Evolutionary conservation across 306 rosid genomes (phyloP), one percentile per base, ranked within the genome.

Genomic region (Trifolium repens): DNA sequence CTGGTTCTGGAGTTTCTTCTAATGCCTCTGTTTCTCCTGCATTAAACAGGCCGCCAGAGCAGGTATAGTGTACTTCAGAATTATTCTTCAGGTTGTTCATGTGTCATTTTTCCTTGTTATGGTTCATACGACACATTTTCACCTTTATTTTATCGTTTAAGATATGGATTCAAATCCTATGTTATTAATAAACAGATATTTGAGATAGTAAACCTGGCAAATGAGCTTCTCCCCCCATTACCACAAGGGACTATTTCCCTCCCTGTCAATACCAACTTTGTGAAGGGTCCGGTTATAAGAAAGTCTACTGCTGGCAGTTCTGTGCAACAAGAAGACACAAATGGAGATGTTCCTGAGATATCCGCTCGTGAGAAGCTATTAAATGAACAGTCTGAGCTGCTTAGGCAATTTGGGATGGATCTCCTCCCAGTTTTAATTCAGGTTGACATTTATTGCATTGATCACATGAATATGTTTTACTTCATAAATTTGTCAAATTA

Each of bases 181-280:
- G 57, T 59, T 73, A 55, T 17, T 17, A 3, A 59, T 72, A 34
- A 53, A 65, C 78, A 96, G 99, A 96, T 96, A 73, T 96, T 88
- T 85, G 99, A 92, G 89, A 92, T 96, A 73, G 99, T 96, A 69
- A 96, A 92, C 85, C 86, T 96, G 63, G 97, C 94, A 71, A 96
- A 96, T 80, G 99, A 96, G 87, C 97, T 96, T 78, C 89, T 96
- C 35, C 99, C 99, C 47, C 93, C 97, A 35, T 83, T 96, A 76
- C 99, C 99, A 4, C 94, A 92, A 85, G 99, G 99, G 73, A 89
- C 88, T 66, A 88, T 96, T 71, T 86, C 96, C 78, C 92, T 90
- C 19, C 97, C 97, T 10, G 73, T 88, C 69, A 89, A 84, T 85
- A 79, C 83, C 78, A 87, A 88, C 82, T 14, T 96, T 77, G 77